A percentile compares a stretch with the other conserved stretches of the same genome.
Conservation (phyloP, 2,329 filamentous ascomycete species). For the Calonectria ilicicola region DNA sequence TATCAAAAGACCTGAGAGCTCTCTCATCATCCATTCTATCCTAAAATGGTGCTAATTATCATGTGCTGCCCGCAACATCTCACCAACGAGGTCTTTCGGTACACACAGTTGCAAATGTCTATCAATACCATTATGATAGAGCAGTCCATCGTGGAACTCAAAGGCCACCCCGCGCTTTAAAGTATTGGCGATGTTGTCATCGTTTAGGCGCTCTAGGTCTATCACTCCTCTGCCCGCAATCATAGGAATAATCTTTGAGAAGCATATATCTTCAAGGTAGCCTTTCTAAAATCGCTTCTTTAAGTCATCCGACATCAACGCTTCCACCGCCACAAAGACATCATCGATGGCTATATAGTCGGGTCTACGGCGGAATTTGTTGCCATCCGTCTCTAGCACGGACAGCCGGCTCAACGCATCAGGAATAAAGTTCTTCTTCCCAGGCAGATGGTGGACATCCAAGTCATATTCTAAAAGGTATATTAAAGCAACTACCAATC, state of each 20-base stretch:
- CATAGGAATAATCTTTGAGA: neutral
- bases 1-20: neutral
- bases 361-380: neutral
- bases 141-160: neutral
- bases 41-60: no score
- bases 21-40: neutral
- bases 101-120: neutral
- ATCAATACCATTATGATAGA: neutral
- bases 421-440: constrained; percentile 3
- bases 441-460: no score
- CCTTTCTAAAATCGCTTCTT: neutral
- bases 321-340: neutral
- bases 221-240: neutral
- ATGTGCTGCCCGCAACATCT: no score
- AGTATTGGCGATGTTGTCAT: neutral
- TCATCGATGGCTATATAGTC: constrained; percentile 1
- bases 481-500: no score
- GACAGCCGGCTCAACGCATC: neutral
- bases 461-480: no score
- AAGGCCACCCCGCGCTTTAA: neutral
- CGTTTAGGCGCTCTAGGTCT: neutral
- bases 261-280: neutral
- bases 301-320: neutral
- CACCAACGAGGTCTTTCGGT: no score
- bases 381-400: neutral